phyloP scores from a whole-genome alignment of 164 flowering plant genomes.

The Tetrastigma voinierianum region DNA sequence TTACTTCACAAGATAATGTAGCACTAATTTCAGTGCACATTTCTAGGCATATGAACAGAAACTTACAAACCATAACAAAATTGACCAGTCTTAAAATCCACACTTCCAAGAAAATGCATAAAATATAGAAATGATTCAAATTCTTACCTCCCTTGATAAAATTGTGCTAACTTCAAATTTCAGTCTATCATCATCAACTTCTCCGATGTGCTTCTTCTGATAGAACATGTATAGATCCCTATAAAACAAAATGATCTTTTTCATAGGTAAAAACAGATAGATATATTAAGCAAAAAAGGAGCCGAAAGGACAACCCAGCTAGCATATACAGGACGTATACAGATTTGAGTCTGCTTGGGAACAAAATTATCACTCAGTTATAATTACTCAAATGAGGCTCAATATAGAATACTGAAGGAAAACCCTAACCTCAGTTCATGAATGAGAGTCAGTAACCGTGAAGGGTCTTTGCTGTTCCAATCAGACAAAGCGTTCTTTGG shows the following conservation, averaged over 20 bases:
- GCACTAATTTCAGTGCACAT: too few species aligned
- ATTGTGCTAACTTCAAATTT: conserved; percentile 86
- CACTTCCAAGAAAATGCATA: not conserved
- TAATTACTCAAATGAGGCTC: not conserved
- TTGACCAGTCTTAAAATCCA: not conserved
- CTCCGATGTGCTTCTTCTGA: conserved; percentile 70
- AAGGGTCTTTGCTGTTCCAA: conserved; percentile 79
- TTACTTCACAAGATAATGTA: too few species aligned
- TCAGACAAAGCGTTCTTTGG: conserved; percentile 42
- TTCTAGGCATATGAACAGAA: too few species aligned
- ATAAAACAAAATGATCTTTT: not conserved
- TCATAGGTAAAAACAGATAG: too few species aligned
- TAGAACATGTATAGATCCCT: conserved; percentile 66
- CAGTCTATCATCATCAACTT: conserved; percentile 83
- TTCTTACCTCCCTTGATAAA: conserved; percentile 66
- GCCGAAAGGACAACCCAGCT: too few species aligned
- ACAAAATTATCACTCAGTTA: too few species aligned
- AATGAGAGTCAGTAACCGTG: conserved; percentile 56
- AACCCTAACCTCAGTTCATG: conserved; percentile 62
- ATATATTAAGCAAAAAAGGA: too few species aligned
- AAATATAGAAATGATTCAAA: not conserved
- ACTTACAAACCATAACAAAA: too few species aligned
- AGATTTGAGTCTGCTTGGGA: too few species aligned
- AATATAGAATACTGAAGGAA: not conserved
- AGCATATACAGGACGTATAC: too few species aligned